phyloP scores from a whole-genome alignment of 352 stramenopile genomes.

The Aphanomyces invadans region DNA sequence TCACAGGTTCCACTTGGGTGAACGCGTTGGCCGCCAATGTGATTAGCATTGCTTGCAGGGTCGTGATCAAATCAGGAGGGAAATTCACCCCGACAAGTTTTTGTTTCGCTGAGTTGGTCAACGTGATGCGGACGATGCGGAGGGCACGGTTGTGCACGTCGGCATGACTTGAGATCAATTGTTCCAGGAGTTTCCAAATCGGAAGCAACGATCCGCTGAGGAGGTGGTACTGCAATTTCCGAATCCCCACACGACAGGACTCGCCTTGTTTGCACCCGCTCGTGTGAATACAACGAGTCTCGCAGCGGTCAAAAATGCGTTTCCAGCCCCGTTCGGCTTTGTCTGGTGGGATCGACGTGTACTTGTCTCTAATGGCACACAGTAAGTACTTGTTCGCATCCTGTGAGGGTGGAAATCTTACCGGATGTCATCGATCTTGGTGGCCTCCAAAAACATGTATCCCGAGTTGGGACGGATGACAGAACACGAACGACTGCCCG shows the following conservation, averaged over 20 bases:
- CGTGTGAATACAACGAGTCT: slow-evolving; percentile 19
- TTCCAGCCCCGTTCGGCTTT: slow-evolving; percentile 19
- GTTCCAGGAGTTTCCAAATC: slow-evolving; percentile 23
- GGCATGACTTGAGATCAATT: background rate
- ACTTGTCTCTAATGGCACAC: slow-evolving; percentile 16
- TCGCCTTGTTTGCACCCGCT: slow-evolving; percentile 20
- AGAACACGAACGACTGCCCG: slow-evolving; percentile 12
- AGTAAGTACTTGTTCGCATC: background rate
- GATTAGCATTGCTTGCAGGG: slow-evolving; percentile 1
- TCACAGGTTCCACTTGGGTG: slow-evolving; percentile 6
- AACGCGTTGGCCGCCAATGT: background rate
- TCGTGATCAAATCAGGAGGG: slow-evolving; percentile 5
- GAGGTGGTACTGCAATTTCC: slow-evolving; percentile 24
- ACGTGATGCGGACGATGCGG: slow-evolving; percentile 23
- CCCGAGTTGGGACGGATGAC: slow-evolving; percentile 28
- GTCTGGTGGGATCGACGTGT: background rate
- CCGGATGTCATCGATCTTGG: slow-evolving; percentile 21
- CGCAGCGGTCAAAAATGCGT: slow-evolving; percentile 18
- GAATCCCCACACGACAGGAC: slow-evolving; percentile 21
- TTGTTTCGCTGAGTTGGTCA: slow-evolving; percentile 17
- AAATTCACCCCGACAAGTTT: slow-evolving; percentile 22
- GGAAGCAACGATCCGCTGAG: slow-evolving; percentile 19
- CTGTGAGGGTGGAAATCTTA: background rate
- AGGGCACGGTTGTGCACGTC: background rate
- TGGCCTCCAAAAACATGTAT: slow-evolving; percentile 20